These are phyloP conservation scores for Dittrichia graveolens DNA, from an alignment of 129 eudicot species.

Conservation along the genomic window DNA sequence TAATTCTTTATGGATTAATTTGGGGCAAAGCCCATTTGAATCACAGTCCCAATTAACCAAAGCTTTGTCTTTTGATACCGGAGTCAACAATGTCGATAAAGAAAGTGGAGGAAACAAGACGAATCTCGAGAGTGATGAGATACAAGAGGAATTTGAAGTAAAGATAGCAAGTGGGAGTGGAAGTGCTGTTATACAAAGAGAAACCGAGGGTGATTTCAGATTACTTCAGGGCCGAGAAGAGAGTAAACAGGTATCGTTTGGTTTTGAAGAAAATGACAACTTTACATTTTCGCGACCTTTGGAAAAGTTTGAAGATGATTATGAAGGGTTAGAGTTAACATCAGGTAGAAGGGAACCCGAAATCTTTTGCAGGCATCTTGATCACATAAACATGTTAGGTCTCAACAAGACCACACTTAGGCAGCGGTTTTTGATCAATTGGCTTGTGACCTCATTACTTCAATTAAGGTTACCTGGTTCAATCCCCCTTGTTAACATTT, in stretches of 20 bases:
- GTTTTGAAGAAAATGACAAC: conserved; percentile 45
- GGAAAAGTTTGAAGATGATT: conserved; percentile 44
- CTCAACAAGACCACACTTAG: conserved; percentile 58
- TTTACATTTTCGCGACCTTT: conserved; percentile 38
- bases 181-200: conserved; percentile 51
- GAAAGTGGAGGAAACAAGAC: conserved; percentile 15
- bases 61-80: conserved; percentile 37
- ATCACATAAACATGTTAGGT: conserved; percentile 57
- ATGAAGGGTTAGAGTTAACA: conserved; percentile 38
- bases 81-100: conserved; percentile 25
- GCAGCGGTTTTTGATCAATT: conserved; percentile 50
- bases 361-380: conserved; percentile 54
- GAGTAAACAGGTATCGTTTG: conserved; percentile 38
- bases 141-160: conserved; percentile 40
- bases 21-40: conserved; percentile 54
- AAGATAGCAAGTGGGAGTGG: conserved; percentile 35
- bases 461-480: conserved; percentile 46
- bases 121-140: conserved; percentile 29
- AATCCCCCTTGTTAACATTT: conserved; percentile 55
- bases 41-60: conserved; percentile 28
- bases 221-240: conserved; percentile 48
- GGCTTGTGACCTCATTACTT: conserved; percentile 64
- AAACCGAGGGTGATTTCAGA: conserved; percentile 63
- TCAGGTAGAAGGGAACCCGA: conserved; percentile 53
- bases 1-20: conserved; percentile 53